Evolutionary conservation across 2,329 filamentous ascomycete species (phyloP).

Genomic region (Pseudogymnoascus destructans): DNA sequence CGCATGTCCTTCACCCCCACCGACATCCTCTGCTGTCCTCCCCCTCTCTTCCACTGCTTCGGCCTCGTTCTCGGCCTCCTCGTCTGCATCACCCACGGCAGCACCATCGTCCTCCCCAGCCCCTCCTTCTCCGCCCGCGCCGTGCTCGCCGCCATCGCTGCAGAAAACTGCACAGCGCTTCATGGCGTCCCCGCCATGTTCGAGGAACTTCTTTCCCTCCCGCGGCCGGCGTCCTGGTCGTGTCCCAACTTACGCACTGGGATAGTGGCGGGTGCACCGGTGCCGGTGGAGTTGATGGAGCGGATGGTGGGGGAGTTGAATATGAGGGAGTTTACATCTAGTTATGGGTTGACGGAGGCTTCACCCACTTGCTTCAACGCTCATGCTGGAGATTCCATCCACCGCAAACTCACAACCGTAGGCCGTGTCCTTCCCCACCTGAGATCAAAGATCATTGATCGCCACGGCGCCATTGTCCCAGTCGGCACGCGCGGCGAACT

Average conservation of each 20-base stretch:
- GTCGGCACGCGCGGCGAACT: conserved; percentile 59
- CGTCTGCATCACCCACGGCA: conserved; percentile 59
- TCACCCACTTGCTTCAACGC: conserved; percentile 72
- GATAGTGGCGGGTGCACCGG: conserved; percentile 66
- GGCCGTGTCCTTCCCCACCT: conserved; percentile 65
- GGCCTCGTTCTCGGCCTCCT: conserved; percentile 66
- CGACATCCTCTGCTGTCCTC: conserved; percentile 67
- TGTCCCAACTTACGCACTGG: conserved; percentile 53
- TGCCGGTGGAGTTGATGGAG: conserved; percentile 64
- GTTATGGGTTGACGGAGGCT: conserved; percentile 58
- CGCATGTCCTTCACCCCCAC: conserved; percentile 43
- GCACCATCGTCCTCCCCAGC: conserved; percentile 62
- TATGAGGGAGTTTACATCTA: conserved; percentile 61
- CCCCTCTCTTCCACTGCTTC: conserved; percentile 78
- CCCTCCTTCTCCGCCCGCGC: conserved; percentile 59
- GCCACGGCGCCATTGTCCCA: conserved; percentile 50
- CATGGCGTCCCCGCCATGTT: conserved; percentile 73
- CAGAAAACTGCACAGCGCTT: conserved; percentile 58
- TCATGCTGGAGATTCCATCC: conserved; percentile 56
- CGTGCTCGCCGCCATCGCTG: conserved; percentile 51
- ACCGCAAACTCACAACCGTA: conserved; percentile 55
- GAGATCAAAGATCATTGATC: conserved; percentile 63
- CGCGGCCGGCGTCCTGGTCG: conserved; percentile 7
- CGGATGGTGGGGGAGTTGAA: conserved; percentile 56
- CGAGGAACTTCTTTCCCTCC: conserved; percentile 20